Conservation (phyloP, 306 rosid genomes). For the Malus domestica region ASM211411v1 NC_041793.1:33595001-33595500, state of each 20-base stretch:
- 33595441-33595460: slow-evolving; percentile 68
- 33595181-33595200: slow-evolving; percentile 67
- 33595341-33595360: slow-evolving; percentile 57
- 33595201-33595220: slow-evolving; percentile 77
- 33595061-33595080: neutral
- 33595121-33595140: neutral
- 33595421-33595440: neutral
- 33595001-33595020: too few species aligned
- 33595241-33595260: slow-evolving; percentile 2
- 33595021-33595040: too few species aligned
- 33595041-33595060: too few species aligned
- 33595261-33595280: neutral
- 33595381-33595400: neutral
- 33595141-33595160: slow-evolving; percentile 19
- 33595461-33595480: slow-evolving; percentile 83
- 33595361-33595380: neutral
- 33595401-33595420: neutral
- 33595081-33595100: neutral
- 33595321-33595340: slow-evolving; percentile 76
- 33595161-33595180: slow-evolving; percentile 70
- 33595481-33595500: slow-evolving; percentile 66
- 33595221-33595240: slow-evolving; percentile 51
- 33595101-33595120: neutral
- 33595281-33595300: neutral
- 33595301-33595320: slow-evolving; percentile 10